A percentile compares a stretch with the other conserved stretches of the same genome.
These are phyloP conservation scores for Steccherinum ochraceum DNA, from an alignment of 768 basidiomycete genomes.

Conservation along the genomic window DNA sequence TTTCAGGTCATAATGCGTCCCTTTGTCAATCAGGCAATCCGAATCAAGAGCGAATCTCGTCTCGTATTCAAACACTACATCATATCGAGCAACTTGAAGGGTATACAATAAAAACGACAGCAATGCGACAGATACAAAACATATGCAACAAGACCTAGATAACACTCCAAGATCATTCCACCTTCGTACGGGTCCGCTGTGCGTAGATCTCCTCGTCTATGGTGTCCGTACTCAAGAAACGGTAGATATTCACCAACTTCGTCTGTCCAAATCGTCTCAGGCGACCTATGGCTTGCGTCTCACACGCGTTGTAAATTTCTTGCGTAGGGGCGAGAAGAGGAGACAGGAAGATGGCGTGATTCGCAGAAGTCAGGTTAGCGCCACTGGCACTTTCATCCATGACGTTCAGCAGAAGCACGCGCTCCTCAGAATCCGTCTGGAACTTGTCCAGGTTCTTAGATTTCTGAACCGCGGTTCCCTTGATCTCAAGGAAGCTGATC, in stretches of 20 bases:
- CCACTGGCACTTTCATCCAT: slow-evolving; percentile 96
- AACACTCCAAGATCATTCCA: slow-evolving; percentile 1
- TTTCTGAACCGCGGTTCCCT: slow-evolving; percentile 67
- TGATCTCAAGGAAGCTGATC: slow-evolving; percentile 76
- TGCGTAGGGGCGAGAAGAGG: slow-evolving; percentile 78
- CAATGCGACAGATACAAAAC: background rate
- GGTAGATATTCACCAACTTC: slow-evolving; percentile 75
- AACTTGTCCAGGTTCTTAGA: slow-evolving; percentile 82
- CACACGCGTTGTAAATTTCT: slow-evolving; percentile 79
- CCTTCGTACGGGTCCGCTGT: slow-evolving; percentile 31
- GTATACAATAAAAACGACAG: too few species aligned
- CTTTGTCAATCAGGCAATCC: too few species aligned
- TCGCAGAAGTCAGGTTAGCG: slow-evolving; percentile 88
- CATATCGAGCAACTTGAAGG: too few species aligned
- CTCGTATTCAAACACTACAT: too few species aligned
- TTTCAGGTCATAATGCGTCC: too few species aligned
- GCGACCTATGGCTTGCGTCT: slow-evolving; percentile 81
- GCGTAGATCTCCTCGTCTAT: slow-evolving; percentile 84
- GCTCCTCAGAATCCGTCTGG: slow-evolving; percentile 72
- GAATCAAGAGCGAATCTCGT: too few species aligned
- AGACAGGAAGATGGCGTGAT: slow-evolving; percentile 92
- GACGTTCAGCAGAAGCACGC: slow-evolving; percentile 82
- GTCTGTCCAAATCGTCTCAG: slow-evolving; percentile 78
- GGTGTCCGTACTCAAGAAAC: slow-evolving; percentile 80
- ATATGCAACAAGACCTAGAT: background rate